phyloP scores from a whole-genome alignment of 768 basidiomycete species.

The Boletus sp. region DNA sequence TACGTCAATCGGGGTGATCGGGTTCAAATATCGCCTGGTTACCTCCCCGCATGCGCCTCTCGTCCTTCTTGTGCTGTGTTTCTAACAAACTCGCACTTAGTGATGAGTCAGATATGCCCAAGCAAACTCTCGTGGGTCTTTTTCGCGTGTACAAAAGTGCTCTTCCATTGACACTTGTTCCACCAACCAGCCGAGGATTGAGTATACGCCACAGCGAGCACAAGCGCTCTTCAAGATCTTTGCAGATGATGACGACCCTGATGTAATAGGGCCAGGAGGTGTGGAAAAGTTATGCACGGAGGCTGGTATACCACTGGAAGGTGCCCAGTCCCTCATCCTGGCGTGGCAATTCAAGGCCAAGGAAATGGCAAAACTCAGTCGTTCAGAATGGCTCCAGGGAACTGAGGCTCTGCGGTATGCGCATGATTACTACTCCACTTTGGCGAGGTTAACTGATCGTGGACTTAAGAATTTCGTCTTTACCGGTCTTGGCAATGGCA shows the following conservation, averaged over 20 bases:
- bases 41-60: constrained; percentile 54
- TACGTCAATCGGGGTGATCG: constrained; percentile 20
- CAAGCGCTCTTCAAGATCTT: constrained; percentile 58
- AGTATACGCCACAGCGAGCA: constrained; percentile 52
- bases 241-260: constrained; percentile 47
- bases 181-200: constrained; percentile 7
- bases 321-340: constrained; percentile 65
- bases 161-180: neutral
- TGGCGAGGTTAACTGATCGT: neutral
- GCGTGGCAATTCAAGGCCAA: constrained; percentile 70
- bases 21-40: constrained; percentile 24
- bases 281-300: constrained; percentile 70
- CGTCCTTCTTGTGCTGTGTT: constrained; percentile 60
- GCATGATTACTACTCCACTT: neutral
- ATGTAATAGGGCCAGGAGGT: constrained; percentile 67
- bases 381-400: constrained; percentile 67
- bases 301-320: constrained; percentile 69
- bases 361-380: constrained; percentile 71
- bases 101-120: constrained; percentile 40
- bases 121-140: constrained; percentile 30
- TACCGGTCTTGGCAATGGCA: constrained; percentile 45
- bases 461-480: constrained; percentile 45
- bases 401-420: constrained; percentile 45
- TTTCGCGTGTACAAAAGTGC: neutral
- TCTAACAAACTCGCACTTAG: constrained; percentile 53